Evolutionary conservation across 2,329 filamentous ascomycete genomes (phyloP).

Genomic region (Teratosphaeria viscida): DNA sequence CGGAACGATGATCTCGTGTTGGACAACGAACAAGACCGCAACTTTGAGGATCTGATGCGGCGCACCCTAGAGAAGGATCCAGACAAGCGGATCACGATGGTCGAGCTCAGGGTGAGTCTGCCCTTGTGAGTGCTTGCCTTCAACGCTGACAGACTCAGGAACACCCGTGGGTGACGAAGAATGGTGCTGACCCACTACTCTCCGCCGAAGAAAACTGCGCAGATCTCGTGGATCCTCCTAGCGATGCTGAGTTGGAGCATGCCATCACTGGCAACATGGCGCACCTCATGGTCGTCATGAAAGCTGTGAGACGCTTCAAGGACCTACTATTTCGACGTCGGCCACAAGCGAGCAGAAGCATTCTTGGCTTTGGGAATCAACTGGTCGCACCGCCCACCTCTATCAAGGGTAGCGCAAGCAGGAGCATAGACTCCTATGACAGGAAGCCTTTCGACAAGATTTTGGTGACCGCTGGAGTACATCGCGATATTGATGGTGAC

Average conservation of each 20-base stretch:
- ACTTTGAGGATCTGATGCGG: slow-evolving; percentile 64
- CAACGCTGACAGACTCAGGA: slow-evolving; percentile 44
- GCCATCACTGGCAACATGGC: slow-evolving; percentile 87
- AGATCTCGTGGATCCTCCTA: slow-evolving; percentile 69
- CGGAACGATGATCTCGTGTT: slow-evolving; percentile 56
- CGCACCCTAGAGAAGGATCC: slow-evolving; percentile 78
- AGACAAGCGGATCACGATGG: slow-evolving; percentile 70
- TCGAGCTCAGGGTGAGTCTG: slow-evolving; percentile 61
- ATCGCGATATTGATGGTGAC: slow-evolving; percentile 33
- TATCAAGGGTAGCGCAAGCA: slow-evolving; percentile 29
- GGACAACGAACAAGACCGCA: slow-evolving; percentile 51
- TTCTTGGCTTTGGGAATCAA: slow-evolving; percentile 48
- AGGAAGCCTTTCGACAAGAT: slow-evolving; percentile 39
- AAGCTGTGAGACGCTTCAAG: slow-evolving; percentile 85
- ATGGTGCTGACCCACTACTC: slow-evolving; percentile 66
- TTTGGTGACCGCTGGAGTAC: slow-evolving; percentile 44
- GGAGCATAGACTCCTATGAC: slow-evolving; percentile 42
- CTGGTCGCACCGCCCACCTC: slow-evolving; percentile 48
- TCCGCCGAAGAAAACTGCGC: slow-evolving; percentile 78
- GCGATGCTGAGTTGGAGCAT: slow-evolving; percentile 78
- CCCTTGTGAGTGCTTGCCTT: not conserved
- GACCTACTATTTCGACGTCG: slow-evolving; percentile 50
- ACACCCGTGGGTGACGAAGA: slow-evolving; percentile 85
- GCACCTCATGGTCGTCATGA: slow-evolving; percentile 78
- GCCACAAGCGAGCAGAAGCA: slow-evolving; percentile 45